Evolutionary conservation across 495 filamentous ascomycete species (phyloP), one percentile per base, ranked within the genome.

Genomic region (Bacidia rubella): DNA sequence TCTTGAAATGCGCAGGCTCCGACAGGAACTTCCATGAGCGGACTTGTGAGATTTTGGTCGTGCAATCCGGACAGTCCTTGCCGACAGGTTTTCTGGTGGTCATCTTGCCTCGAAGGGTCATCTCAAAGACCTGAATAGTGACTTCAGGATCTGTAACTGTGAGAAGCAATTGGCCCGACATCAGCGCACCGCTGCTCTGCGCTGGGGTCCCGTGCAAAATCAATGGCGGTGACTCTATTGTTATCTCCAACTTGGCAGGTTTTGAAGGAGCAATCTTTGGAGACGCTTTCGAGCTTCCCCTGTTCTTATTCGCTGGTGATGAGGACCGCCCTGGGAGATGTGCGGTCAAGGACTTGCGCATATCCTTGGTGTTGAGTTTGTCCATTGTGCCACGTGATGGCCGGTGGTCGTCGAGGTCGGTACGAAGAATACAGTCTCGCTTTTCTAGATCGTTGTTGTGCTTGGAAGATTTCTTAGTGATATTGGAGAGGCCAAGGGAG

Each of bases 181-280:
- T 77, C 35, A 99, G 68, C 5, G 92, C 88, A 49, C 92, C 92
- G 5, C 82, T 85, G 22, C 88, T 95, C 57, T 75, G 76, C 45
- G 80, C 72, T 1, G 87, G 73, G 7, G 74, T 69, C 19, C 86
- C 88, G 60, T 90, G 88, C 69, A 93, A 82, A 15, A 95, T 78
- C 10, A 90, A 70, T 1, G 92, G 92, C 0, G 92, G 87, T 2
- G 87, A 94, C 69, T 99, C 92, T 52, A 96, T 84, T 32, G 79
- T 71, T 66, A 90, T 79, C 22, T 81, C 76, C 48, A 95, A 64
- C 46, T 77, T 79, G n/a, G 79, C 78, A 0, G 71, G 63, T 39
- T 72, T 65, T 22, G 53, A 41, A 4, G 61, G 52, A 21, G 53
- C 54, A 12, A 60, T 38, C 20, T 49, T 52, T 11, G 60, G 60